A percentile compares a stretch with the other conserved stretches of the same genome.
Evolutionary conservation across 208 protist genomes (phyloP).

Genomic region (Trypanosomatidae sp.): DNA sequence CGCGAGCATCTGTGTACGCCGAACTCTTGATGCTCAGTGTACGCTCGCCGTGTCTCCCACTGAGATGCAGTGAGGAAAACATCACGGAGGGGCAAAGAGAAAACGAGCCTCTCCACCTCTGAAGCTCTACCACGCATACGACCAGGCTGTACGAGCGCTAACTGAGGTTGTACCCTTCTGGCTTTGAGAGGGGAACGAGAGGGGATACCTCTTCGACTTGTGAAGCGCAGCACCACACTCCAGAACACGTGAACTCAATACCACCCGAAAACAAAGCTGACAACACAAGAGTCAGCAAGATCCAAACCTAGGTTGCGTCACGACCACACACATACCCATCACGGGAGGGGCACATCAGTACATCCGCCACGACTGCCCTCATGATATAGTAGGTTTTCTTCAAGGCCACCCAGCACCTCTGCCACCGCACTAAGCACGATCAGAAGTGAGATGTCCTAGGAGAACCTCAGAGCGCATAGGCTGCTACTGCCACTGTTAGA

Average conservation of each 20-base stretch:
- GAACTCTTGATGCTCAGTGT: not conserved
- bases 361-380: not conserved
- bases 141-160: not conserved
- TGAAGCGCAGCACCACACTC: not conserved
- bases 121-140: not conserved
- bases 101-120: not conserved
- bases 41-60: not conserved
- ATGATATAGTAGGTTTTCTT: not conserved
- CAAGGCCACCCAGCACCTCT: not conserved
- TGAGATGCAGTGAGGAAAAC: not conserved
- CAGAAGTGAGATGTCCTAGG: not conserved
- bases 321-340: not conserved
- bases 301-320: too few species aligned
- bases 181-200: not conserved
- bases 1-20: not conserved
- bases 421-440: not conserved
- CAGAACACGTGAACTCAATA: not conserved
- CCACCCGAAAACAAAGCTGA: not conserved
- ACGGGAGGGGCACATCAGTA: not conserved
- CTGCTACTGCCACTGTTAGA: not conserved
- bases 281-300: not conserved
- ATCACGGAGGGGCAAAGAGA: not conserved
- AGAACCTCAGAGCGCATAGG: not conserved
- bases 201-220: not conserved
- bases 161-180: not conserved